Evolutionary conservation across 2,329 filamentous ascomycete species (phyloP).

Genomic region (Plenodomus tracheiphilus): DNA sequence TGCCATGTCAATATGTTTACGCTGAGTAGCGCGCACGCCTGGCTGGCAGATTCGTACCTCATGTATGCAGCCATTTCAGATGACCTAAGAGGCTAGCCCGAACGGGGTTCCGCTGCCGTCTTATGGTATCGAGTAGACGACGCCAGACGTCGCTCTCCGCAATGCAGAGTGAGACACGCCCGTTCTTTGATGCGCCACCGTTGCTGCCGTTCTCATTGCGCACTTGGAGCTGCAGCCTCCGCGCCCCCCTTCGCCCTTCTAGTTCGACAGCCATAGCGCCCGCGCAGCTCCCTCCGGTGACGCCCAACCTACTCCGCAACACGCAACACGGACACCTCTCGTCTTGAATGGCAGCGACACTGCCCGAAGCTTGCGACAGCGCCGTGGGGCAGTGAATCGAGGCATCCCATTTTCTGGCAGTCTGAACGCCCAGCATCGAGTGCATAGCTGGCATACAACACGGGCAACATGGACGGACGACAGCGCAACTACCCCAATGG

Average conservation of each 20-base stretch:
- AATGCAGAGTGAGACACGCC: constrained; percentile 13
- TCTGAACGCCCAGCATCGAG: neutral
- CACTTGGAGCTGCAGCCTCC: neutral
- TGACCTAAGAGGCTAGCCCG: constrained; percentile 8
- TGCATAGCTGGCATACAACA: neutral
- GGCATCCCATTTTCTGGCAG: neutral
- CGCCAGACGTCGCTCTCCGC: constrained; percentile 19
- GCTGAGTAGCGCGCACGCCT: too few species aligned
- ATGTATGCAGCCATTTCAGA: too few species aligned
- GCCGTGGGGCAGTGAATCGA: constrained; percentile 13
- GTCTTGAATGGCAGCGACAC: constrained; percentile 25
- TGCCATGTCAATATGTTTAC: too few species aligned
- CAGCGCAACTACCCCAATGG: constrained; percentile 39
- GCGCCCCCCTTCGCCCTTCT: neutral
- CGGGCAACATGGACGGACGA: constrained; percentile 37
- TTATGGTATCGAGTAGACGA: constrained; percentile 22
- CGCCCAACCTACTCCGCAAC: constrained; percentile 11
- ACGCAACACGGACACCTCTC: constrained; percentile 15
- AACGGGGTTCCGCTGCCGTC: constrained; percentile 19
- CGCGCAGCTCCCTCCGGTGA: constrained; percentile 4
- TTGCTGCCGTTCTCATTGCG: neutral
- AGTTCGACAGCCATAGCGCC: neutral
- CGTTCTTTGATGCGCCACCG: constrained; percentile 9
- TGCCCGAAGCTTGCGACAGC: constrained; percentile 16
- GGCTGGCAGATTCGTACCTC: too few species aligned